A percentile compares a stretch with the other conserved stretches of the same genome.
Conservation (phyloP, 2,329 filamentous ascomycete species). For the Scedosporium boydii region DNA sequence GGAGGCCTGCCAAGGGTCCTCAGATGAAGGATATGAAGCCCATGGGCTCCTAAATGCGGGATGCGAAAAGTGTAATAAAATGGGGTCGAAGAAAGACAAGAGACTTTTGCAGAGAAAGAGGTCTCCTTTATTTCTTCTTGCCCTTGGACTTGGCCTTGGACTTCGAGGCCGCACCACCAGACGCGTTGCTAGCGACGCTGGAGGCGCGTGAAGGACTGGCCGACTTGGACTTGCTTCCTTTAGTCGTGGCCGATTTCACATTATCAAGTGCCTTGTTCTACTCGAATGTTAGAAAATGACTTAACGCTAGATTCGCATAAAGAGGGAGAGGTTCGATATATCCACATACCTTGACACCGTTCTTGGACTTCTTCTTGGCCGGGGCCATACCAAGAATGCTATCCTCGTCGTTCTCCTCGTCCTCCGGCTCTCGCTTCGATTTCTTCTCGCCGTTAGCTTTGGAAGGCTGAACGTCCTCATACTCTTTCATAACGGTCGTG, state of each 20-base stretch:
- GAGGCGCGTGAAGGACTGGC: slow-evolving; percentile 73
- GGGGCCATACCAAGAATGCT: slow-evolving; percentile 70
- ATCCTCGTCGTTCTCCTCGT: slow-evolving; percentile 78
- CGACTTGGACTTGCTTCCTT: slow-evolving; percentile 64
- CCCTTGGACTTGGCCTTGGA: slow-evolving; percentile 30
- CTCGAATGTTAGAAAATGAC: slow-evolving; percentile 4
- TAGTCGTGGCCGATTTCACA: slow-evolving; percentile 52
- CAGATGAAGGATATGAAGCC: neutral
- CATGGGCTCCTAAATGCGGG: neutral
- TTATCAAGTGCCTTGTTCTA: slow-evolving; percentile 92
- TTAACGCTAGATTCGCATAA: neutral
- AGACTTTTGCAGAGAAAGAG: too few relatives aligned
- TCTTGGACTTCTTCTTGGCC: slow-evolving; percentile 93
- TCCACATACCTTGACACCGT: slow-evolving; percentile 67
- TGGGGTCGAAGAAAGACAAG: neutral
- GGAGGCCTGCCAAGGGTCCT: neutral
- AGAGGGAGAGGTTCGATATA: neutral
- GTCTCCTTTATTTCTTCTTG: slow-evolving; percentile 35
- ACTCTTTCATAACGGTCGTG: slow-evolving; percentile 90
- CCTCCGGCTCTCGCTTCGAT: slow-evolving; percentile 65
- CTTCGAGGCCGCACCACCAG: slow-evolving; percentile 25
- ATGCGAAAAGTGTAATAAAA: neutral
- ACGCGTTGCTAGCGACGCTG: slow-evolving; percentile 72
- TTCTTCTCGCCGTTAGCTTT: slow-evolving; percentile 50
- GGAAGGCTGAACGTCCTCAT: slow-evolving; percentile 56